phyloP scores from a whole-genome alignment of 768 basidiomycete species.

The Mycena pura region DNA sequence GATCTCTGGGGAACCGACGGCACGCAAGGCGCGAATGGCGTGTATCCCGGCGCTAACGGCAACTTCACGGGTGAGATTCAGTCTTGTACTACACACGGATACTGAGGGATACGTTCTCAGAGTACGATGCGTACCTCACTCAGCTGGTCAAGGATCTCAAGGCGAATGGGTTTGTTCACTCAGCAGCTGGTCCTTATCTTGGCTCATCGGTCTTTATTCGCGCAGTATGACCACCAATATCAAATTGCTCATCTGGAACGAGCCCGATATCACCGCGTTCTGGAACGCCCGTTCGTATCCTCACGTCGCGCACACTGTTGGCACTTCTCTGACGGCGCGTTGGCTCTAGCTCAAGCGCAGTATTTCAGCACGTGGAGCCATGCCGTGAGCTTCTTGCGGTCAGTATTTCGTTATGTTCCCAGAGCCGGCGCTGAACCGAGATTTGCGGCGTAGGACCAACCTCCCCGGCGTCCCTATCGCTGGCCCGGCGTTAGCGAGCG shows the following conservation, averaged over 20 bases:
- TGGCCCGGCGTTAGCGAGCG: slow-evolving; percentile 19
- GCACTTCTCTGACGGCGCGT: too few relatives aligned
- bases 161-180: slow-evolving; percentile 19
- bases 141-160: slow-evolving; percentile 29
- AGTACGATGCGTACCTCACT: slow-evolving; percentile 26
- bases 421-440: not conserved
- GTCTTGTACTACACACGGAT: too few relatives aligned
- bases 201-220: too few relatives aligned
- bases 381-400: slow-evolving; percentile 24
- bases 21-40: slow-evolving; percentile 25
- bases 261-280: slow-evolving; percentile 25
- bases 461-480: slow-evolving; percentile 25
- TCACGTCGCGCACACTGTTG: not conserved
- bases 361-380: slow-evolving; percentile 27
- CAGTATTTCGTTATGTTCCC: not conserved
- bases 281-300: slow-evolving; percentile 26
- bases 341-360: slow-evolving; percentile 17
- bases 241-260: slow-evolving; percentile 31
- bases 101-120: not conserved
- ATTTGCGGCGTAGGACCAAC: slow-evolving; percentile 7
- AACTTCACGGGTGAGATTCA: slow-evolving; percentile 6
- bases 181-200: not conserved
- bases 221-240: slow-evolving; percentile 27
- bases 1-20: slow-evolving; percentile 31
- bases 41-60: slow-evolving; percentile 25